Evolutionary conservation across 208 protist genomes (phyloP).

Genomic region (Wallacemonas sp.): DNA sequence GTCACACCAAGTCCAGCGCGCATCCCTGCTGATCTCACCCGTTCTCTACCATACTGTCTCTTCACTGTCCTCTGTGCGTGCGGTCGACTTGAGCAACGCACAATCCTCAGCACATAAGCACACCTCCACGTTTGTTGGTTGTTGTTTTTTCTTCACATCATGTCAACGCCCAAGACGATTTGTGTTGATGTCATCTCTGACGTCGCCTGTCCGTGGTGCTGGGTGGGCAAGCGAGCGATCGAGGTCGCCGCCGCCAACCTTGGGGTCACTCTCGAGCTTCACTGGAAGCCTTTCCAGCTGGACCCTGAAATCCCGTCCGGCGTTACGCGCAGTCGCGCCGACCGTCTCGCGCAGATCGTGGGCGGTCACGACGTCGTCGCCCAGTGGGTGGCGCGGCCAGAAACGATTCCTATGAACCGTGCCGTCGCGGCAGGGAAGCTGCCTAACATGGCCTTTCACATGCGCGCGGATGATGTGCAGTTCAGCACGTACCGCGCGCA

Average conservation of each 20-base stretch:
- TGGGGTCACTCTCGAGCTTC: slow-evolving; percentile 30
- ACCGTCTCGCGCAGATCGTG: slow-evolving; percentile 19
- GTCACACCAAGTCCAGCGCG: neutral
- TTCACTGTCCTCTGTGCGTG: neutral
- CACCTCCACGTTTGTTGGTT: neutral
- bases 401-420: slow-evolving; percentile 42
- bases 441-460: slow-evolving; percentile 23
- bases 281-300: slow-evolving; percentile 43
- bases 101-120: neutral
- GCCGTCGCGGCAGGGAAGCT: slow-evolving; percentile 21
- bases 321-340: slow-evolving; percentile 4
- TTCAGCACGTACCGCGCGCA: slow-evolving; percentile 42
- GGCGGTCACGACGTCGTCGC: slow-evolving; percentile 6
- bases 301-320: slow-evolving; percentile 13
- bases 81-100: neutral
- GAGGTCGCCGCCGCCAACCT: slow-evolving; percentile 26
- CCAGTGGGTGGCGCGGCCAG: slow-evolving; percentile 26
- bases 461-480: neutral
- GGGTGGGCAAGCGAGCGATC: slow-evolving; percentile 45
- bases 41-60: neutral
- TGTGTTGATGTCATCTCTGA: slow-evolving; percentile 34
- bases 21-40: neutral
- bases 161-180: slow-evolving; percentile 11
- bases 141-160: slow-evolving; percentile 5
- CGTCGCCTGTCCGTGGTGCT: slow-evolving; percentile 42